phyloP scores from a whole-genome alignment of 805 yeast genomes.

The Tetrapisispora taiwanensis region DNA sequence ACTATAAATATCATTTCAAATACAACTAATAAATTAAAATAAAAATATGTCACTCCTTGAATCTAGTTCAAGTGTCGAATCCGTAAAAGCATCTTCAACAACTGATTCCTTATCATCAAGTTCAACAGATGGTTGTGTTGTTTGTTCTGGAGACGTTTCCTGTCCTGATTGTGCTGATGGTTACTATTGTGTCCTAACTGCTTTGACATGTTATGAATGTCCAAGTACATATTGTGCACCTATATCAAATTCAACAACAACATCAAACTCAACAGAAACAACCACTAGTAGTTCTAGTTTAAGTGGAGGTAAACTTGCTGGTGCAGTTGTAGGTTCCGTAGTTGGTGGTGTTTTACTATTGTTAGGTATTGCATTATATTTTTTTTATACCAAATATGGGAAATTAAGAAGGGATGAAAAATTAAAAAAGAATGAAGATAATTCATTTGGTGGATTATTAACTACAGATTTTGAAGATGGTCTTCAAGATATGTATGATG shows the following conservation, averaged over 20 bases:
- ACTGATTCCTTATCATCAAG: neutral
- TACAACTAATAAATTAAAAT: no score
- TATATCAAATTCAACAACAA: constrained; percentile 16
- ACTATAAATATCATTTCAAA: no score
- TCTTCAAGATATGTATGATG: constrained; percentile 8
- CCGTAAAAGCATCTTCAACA: neutral
- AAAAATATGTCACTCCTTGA: neutral
- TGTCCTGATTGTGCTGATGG: constrained; percentile 48
- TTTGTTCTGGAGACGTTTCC: constrained; percentile 31
- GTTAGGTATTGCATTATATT: constrained; percentile 30
- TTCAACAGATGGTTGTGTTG: constrained; percentile 26
- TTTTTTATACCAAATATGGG: constrained; percentile 36
- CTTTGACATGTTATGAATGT: constrained; percentile 49
- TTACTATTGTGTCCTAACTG: constrained; percentile 45
- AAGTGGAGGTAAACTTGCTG: neutral
- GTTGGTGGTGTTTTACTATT: constrained; percentile 34
- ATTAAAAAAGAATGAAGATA: constrained; percentile 21
- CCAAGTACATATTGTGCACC: constrained; percentile 44
- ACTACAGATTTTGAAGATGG: constrained; percentile 17
- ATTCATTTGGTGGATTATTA: constrained; percentile 5
- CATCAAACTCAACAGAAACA: constrained; percentile 12
- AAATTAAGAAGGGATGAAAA: constrained; percentile 22
- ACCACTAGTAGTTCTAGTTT: constrained; percentile 8
- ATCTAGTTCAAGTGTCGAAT: neutral
- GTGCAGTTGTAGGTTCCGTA: constrained; percentile 51